Conservation (phyloP, 2,329 filamentous ascomycete species). For the Exophiala alcalophila region DNA sequence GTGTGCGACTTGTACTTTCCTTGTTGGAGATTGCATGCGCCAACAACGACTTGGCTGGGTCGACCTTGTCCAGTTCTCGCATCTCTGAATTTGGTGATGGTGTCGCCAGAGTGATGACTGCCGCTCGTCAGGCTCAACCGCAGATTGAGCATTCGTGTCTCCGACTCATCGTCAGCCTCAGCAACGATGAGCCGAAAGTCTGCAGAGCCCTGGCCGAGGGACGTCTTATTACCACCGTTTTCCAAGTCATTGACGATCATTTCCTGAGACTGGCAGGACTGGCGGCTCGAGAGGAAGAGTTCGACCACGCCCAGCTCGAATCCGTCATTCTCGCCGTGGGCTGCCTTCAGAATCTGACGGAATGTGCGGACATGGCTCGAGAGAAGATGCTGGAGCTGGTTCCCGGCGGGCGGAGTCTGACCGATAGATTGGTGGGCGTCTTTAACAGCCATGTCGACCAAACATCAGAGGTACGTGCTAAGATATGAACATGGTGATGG, state of each 20-base stretch:
- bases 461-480: constrained; percentile 62
- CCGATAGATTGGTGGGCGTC: constrained; percentile 60
- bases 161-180: constrained; percentile 77
- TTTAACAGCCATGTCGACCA: constrained; percentile 67
- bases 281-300: constrained; percentile 32
- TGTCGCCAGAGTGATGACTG: constrained; percentile 16
- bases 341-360: constrained; percentile 81
- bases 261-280: constrained; percentile 34
- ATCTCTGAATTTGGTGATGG: constrained; percentile 18
- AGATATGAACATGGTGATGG: no score
- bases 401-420: constrained; percentile 42
- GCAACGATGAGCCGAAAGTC: constrained; percentile 71
- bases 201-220: constrained; percentile 63
- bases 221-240: constrained; percentile 38
- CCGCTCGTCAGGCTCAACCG: constrained; percentile 14
- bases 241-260: constrained; percentile 35
- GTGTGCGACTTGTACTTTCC: constrained; percentile 18
- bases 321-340: constrained; percentile 74
- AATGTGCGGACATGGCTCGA: constrained; percentile 67
- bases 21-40: constrained; percentile 22
- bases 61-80: constrained; percentile 3
- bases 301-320: constrained; percentile 61
- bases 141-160: constrained; percentile 46
- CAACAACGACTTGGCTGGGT: constrained; percentile 8
- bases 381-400: constrained; percentile 44